Evolutionary conservation across 1,139 yeast species (phyloP), one percentile per base, ranked within the genome.

Genomic region (Suhomyces terraborum): DNA sequence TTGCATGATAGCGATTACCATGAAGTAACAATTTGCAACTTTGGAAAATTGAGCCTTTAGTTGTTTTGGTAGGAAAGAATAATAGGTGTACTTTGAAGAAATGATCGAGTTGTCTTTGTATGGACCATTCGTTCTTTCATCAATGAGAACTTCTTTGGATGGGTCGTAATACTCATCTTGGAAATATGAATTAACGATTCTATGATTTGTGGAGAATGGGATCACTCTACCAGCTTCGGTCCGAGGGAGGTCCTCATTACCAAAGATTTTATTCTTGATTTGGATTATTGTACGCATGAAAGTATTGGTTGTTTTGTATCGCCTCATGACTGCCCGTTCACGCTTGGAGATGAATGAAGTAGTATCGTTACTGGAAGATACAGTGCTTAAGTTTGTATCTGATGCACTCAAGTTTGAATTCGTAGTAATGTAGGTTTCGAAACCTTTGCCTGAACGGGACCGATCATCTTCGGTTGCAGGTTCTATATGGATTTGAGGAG

Each of bases 21-120:
- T 65, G 63, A 93, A 89, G 61, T 89, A 77, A 52, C 93, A 75
- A 56, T 93, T 93, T 13, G 98, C 98, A 35, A 93, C 59, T 59
- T 89, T 93, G 14, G 96, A 88, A 56, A 93, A 91, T 61, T 93
- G 98, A 2, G 95, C 96, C 47, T 79, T 75, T 34, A 93, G 61
- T 57, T 93, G 98, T 48, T 93, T 80, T 4, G 98, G 98, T 2
- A 93, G 55, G 54, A 94, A 93, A 36, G 93, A 79, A 58, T 83
- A 81, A 2, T 85, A 49, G 4, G 93, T 84, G 64, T 94, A 93
- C 54, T 91, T 82, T 2, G 98, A 86, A 1, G 98, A 89, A 1
- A 95, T 87, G 46, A 93, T 84, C 25, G 72, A 55, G 62, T 93
- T 93, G 47, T 75, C 64, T 43, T 76, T 57, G 56, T 85, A 93